These are phyloP conservation scores for Poa annua DNA, from an alignment of 176 grass and related monocot species.

Conservation along the genomic window DNA sequence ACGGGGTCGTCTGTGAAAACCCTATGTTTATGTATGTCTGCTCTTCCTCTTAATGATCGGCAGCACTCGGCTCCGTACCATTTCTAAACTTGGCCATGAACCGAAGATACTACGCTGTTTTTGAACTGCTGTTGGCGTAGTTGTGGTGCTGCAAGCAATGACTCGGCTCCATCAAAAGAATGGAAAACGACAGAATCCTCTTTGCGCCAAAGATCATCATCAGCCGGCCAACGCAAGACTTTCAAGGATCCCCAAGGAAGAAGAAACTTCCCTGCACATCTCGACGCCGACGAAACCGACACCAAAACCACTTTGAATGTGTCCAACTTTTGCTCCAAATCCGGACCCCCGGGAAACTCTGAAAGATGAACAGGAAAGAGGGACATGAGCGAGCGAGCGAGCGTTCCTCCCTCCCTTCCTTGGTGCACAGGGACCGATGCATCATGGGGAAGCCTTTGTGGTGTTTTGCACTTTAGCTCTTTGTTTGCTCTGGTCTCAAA, in stretches of 20 bases:
- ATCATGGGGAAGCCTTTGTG: neutral
- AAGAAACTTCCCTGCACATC: conserved; percentile 24
- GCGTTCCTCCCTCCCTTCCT: neutral
- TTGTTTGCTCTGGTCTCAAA: conserved; percentile 5
- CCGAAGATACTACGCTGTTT: neutral
- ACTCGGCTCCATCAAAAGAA: conserved; percentile 3
- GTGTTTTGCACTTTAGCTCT: conserved; percentile 40
- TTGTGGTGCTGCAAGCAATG: neutral
- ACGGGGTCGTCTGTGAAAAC: too few relatives aligned
- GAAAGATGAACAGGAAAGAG: neutral
- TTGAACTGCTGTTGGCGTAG: neutral
- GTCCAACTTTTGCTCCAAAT: neutral
- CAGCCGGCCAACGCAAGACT: neutral
- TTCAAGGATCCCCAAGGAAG: conserved; percentile 24
- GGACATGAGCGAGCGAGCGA: neutral
- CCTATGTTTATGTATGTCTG: too few relatives aligned
- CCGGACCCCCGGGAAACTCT: conserved; percentile 27
- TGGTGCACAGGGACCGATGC: conserved; percentile 19
- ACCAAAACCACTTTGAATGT: neutral
- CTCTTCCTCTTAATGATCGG: too few relatives aligned
- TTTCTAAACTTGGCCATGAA: neutral
- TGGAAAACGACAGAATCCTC: conserved; percentile 21
- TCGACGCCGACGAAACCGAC: conserved; percentile 3
- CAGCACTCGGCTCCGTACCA: too few relatives aligned
- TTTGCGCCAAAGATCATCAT: conserved; percentile 24